Conservation (phyloP, 495 filamentous ascomycete species). For the Hypoxylon fragiforme region DNA sequence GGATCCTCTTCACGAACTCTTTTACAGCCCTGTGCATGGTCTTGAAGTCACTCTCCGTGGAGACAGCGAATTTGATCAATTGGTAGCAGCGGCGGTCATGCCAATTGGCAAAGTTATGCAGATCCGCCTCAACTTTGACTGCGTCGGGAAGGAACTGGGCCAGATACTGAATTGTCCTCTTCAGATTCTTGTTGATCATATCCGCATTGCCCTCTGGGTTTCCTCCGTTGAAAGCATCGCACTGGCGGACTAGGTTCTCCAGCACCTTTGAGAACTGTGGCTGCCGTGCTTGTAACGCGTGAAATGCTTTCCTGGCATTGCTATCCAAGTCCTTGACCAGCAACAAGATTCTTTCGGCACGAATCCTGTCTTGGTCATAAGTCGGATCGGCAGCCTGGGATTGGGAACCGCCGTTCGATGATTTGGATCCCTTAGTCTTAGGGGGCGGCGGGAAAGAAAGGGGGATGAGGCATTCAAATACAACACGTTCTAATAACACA, state of each 20-base stretch:
- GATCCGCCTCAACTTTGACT: conserved; percentile 64
- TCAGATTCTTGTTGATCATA: conserved; percentile 68
- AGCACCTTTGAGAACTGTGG: conserved; percentile 68
- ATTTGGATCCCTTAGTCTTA: conserved; percentile 60
- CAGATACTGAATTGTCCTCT: conserved; percentile 66
- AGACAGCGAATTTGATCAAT: conserved; percentile 81
- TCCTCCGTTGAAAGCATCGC: conserved; percentile 86
- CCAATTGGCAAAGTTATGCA: conserved; percentile 88
- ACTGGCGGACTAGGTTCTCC: conserved; percentile 71
- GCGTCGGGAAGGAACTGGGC: conserved; percentile 75
- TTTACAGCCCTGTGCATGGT: conserved; percentile 87
- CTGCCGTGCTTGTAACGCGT: conserved; percentile 79
- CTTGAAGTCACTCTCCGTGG: conserved; percentile 86
- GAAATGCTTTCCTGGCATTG: conserved; percentile 82
- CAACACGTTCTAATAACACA: conserved; percentile 77
- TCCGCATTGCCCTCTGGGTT: conserved; percentile 74
- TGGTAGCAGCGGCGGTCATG: conserved; percentile 92
- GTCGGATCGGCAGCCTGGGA: conserved; percentile 48
- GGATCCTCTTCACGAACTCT: conserved; percentile 81
- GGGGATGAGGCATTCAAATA: conserved; percentile 84
- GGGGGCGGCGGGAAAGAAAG: conserved; percentile 82
- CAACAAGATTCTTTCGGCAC: conserved; percentile 81
- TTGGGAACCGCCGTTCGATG: conserved; percentile 63
- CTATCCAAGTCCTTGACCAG: conserved; percentile 77
- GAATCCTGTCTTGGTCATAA: conserved; percentile 77